A percentile compares a stretch with the other conserved stretches of the same genome.
Evolutionary conservation across 129 eudicot species (phyloP).

Genomic region (Helichrysum umbraculigerum): DNA sequence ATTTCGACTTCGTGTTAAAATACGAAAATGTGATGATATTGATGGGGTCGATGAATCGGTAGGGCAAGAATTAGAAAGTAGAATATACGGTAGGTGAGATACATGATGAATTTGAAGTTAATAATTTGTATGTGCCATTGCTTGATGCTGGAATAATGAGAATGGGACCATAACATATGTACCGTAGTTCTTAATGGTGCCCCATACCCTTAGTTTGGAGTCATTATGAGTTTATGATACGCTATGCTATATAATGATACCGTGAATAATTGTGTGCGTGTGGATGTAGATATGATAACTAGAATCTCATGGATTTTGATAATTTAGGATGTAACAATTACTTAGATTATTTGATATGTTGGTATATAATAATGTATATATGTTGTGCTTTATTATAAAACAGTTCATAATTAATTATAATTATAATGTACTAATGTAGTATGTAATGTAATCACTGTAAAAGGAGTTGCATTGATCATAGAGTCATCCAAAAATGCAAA

Average conservation of each 20-base stretch:
- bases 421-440: too few relatives aligned
- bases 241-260: background rate
- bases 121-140: slow-evolving; percentile 27
- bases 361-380: too few relatives aligned
- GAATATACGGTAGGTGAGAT: slow-evolving; percentile 31
- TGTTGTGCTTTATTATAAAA: too few relatives aligned
- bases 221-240: background rate
- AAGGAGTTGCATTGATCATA: too few relatives aligned
- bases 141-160: slow-evolving; percentile 13
- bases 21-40: background rate
- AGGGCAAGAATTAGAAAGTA: slow-evolving; percentile 18
- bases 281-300: background rate
- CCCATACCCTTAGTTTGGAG: slow-evolving; percentile 24
- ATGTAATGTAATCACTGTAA: too few relatives aligned
- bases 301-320: background rate
- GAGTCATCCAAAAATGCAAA: too few relatives aligned
- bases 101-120: slow-evolving; percentile 17
- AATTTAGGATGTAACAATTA: too few relatives aligned
- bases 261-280: background rate
- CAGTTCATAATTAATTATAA: too few relatives aligned
- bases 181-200: slow-evolving; percentile 23
- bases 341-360: too few relatives aligned
- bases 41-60: background rate
- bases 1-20: background rate
- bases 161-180: slow-evolving; percentile 32